Conservation (phyloP, 2,329 filamentous ascomycete genomes). For the Aspergillus amoenus region DNA sequence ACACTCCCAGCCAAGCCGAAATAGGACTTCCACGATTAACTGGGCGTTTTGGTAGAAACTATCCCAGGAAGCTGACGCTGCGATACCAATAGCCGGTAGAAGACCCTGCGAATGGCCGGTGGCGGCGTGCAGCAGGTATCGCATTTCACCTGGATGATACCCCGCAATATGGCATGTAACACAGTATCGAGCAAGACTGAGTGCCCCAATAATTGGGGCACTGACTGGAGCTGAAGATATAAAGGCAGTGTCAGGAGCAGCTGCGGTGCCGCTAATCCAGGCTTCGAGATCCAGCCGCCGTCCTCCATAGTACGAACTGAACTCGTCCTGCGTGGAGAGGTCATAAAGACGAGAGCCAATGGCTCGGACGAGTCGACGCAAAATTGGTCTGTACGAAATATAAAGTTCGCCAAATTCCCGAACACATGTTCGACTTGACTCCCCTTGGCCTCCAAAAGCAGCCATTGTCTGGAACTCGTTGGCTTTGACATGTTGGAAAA, state of each 20-base stretch:
- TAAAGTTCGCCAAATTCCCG: conserved; percentile 18
- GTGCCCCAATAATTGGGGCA: conserved; percentile 39
- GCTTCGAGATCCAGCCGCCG: conserved; percentile 10
- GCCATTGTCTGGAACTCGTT: conserved; percentile 14
- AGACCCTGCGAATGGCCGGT: conserved; percentile 44
- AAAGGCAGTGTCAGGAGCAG: conserved; percentile 31
- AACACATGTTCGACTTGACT: conserved; percentile 17
- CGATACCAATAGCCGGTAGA: conserved; percentile 35
- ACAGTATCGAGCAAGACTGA: conserved; percentile 33
- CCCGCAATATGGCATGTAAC: conserved; percentile 30
- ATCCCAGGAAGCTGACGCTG: conserved; percentile 34
- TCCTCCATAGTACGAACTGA: conserved; percentile 9
- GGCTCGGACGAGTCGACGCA: conserved; percentile 9
- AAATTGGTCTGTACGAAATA: conserved; percentile 16
- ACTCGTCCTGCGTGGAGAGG: conserved; percentile 10
- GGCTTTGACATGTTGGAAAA: conserved; percentile 14
- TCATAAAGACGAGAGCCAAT: conserved; percentile 8
- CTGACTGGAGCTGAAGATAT: conserved; percentile 39
- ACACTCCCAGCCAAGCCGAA: conserved; percentile 19
- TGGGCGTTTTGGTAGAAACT: conserved; percentile 28
- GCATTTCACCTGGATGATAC: conserved; percentile 31
- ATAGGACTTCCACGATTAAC: conserved; percentile 30
- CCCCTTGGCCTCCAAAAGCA: conserved; percentile 22
- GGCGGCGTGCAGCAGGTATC: conserved; percentile 21
- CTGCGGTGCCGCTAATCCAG: conserved; percentile 25